Percentiles rank a stretch among this genome's conserved stretches.
Conservation (phyloP, 306 rosid species). For the Citrullus amarus region DNA sequence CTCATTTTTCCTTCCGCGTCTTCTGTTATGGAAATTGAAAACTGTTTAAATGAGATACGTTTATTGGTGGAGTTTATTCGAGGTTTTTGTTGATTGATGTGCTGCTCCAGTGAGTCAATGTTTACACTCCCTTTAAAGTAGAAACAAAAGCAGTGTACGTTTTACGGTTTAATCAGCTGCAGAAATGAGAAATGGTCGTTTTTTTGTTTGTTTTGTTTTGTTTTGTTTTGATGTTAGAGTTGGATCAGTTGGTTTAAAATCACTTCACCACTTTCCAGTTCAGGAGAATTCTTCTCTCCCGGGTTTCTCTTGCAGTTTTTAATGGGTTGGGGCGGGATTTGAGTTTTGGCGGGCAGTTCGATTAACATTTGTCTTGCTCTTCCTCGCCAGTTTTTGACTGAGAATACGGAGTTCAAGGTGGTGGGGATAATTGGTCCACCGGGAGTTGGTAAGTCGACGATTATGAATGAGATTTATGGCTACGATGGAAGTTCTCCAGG, state of each 20-base stretch:
- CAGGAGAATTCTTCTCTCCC: background rate
- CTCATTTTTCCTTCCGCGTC: background rate
- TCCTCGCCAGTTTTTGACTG: constrained; percentile 66
- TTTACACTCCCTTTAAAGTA: too few relatives aligned
- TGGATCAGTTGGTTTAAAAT: background rate
- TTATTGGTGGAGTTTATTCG: background rate
- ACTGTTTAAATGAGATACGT: background rate
- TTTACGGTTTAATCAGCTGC: background rate
- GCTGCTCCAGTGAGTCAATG: too few relatives aligned
- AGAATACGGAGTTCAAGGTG: constrained; percentile 70
- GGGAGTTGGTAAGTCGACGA: constrained; percentile 78
- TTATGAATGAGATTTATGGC: constrained; percentile 81
- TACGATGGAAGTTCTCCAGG: constrained; percentile 71
- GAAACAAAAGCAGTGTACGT: background rate
- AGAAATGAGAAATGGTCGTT: constrained; percentile 3
- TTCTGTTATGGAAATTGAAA: background rate
- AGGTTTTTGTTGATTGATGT: too few relatives aligned
- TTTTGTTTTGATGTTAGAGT: background rate
- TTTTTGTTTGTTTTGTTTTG: background rate
- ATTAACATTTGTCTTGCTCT: background rate
- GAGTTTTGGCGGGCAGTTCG: background rate
- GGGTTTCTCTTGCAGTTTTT: background rate
- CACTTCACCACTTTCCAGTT: background rate
- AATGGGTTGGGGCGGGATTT: background rate
- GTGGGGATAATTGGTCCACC: constrained; percentile 84